These are phyloP conservation scores for Boletus reticulatus DNA, from an alignment of 768 basidiomycete species.

Conservation along the genomic window DNA sequence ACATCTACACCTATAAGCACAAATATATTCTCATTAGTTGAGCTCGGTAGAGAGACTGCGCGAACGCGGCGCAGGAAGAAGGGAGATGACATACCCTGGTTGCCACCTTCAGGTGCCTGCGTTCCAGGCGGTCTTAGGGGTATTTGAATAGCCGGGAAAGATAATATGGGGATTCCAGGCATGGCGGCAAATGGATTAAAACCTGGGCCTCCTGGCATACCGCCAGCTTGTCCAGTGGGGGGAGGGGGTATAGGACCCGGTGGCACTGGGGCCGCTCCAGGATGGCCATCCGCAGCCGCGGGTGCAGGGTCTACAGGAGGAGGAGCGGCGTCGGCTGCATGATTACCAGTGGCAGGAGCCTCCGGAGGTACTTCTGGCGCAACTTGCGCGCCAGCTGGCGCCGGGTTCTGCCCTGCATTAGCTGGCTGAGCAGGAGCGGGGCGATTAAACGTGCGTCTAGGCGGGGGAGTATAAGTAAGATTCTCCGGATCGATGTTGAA, in stretches of 20 bases:
- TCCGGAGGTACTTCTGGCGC: slow-evolving; percentile 8
- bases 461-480: slow-evolving; percentile 45
- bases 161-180: slow-evolving; percentile 26
- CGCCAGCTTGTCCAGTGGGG: slow-evolving; percentile 4
- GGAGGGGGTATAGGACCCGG: neutral
- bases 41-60: slow-evolving; percentile 17
- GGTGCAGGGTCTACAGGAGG: neutral
- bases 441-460: slow-evolving; percentile 19
- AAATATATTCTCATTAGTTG: slow-evolving; percentile 15
- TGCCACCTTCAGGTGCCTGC: slow-evolving; percentile 11
- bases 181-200: slow-evolving; percentile 18
- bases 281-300: neutral
- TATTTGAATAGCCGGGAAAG: slow-evolving; percentile 28
- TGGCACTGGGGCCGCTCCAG: neutral
- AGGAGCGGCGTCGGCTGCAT: neutral
- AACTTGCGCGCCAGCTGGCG: slow-evolving; percentile 7
- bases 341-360: neutral
- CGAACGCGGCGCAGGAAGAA: neutral
- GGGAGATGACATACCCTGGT: slow-evolving; percentile 18
- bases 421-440: slow-evolving; percentile 11
- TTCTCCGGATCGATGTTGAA: slow-evolving; percentile 83
- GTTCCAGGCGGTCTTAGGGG: slow-evolving; percentile 14
- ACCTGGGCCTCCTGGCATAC: slow-evolving; percentile 7
- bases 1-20: slow-evolving; percentile 20
- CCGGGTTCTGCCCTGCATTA: slow-evolving; percentile 11